Conservation (phyloP, 495 filamentous ascomycete genomes). For the Podospora comata region DNA sequence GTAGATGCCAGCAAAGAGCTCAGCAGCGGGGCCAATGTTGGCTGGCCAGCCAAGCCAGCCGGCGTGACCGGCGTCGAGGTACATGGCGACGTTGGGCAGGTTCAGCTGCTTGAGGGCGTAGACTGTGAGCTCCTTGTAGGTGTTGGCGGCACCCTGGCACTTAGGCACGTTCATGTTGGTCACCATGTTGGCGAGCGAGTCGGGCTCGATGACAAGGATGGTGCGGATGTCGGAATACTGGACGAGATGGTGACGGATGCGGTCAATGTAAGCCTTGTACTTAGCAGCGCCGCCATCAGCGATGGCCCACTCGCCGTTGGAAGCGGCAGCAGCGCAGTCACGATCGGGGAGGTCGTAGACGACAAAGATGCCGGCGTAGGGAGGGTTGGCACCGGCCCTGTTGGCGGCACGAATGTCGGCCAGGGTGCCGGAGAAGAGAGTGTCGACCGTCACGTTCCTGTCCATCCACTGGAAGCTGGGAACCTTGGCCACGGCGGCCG, state of each 20-base stretch:
- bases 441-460: slow-evolving; percentile 55
- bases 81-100: slow-evolving; percentile 76
- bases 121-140: slow-evolving; percentile 65
- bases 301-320: slow-evolving; percentile 70
- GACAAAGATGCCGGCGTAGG: slow-evolving; percentile 49
- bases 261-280: slow-evolving; percentile 73
- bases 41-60: slow-evolving; percentile 83
- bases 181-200: slow-evolving; percentile 75
- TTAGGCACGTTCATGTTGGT: slow-evolving; percentile 67
- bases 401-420: slow-evolving; percentile 55
- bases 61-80: slow-evolving; percentile 75
- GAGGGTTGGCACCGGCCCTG: slow-evolving; percentile 47
- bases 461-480: slow-evolving; percentile 72
- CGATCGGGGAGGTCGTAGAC: slow-evolving; percentile 76
- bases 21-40: slow-evolving; percentile 68
- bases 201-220: slow-evolving; percentile 65
- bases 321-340: slow-evolving; percentile 72
- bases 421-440: slow-evolving; percentile 51
- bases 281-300: slow-evolving; percentile 52
- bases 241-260: slow-evolving; percentile 55
- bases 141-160: slow-evolving; percentile 58
- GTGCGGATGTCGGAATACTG: slow-evolving; percentile 53
- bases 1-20: slow-evolving; percentile 64
- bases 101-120: slow-evolving; percentile 70
- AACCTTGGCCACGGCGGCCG: slow-evolving; percentile 59